Percentiles rank a stretch among this genome's conserved stretches.
Conservation (phyloP, 1,284 basidiomycete genomes). For the Ustilago bromivora region DNA sequence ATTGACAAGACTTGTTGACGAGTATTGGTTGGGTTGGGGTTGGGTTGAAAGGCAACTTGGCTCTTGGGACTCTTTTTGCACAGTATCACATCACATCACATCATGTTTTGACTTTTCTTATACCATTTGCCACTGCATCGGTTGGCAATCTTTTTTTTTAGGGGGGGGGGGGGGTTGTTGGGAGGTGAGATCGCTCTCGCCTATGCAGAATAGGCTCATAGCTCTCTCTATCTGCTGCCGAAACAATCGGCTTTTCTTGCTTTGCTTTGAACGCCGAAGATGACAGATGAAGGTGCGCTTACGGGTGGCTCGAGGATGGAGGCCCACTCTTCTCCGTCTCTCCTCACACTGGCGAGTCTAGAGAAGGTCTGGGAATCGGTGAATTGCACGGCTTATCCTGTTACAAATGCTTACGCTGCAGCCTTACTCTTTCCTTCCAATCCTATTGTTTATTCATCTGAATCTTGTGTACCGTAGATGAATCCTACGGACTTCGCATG, state of each 20-base stretch:
- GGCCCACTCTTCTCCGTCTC: constrained; percentile 2
- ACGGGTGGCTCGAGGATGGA: neutral
- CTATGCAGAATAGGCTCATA: constrained; percentile 7
- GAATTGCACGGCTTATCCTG: neutral
- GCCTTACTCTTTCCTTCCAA: neutral
- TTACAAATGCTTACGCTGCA: neutral
- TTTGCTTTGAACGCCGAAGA: constrained; percentile 1
- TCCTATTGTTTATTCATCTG: too few relatives aligned
- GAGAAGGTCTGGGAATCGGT: neutral
- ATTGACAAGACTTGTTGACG: too few relatives aligned
- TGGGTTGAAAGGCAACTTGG: too few relatives aligned
- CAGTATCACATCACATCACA: too few relatives aligned
- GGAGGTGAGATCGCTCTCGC: constrained; percentile 4
- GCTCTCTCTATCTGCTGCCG: constrained; percentile 1
- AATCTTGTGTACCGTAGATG: too few relatives aligned
- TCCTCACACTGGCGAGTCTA: neutral
- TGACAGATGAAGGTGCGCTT: neutral
- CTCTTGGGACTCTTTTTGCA: too few relatives aligned
- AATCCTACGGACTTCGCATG: neutral
- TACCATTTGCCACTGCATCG: too few relatives aligned
- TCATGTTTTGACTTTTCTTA: too few relatives aligned
- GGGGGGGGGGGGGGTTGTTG: neutral
- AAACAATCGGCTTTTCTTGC: neutral
- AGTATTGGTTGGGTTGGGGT: too few relatives aligned
- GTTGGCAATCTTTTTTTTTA: too few relatives aligned